phyloP scores from a whole-genome alignment of 345 rosid genomes.

The Euphorbia lathyris region DNA sequence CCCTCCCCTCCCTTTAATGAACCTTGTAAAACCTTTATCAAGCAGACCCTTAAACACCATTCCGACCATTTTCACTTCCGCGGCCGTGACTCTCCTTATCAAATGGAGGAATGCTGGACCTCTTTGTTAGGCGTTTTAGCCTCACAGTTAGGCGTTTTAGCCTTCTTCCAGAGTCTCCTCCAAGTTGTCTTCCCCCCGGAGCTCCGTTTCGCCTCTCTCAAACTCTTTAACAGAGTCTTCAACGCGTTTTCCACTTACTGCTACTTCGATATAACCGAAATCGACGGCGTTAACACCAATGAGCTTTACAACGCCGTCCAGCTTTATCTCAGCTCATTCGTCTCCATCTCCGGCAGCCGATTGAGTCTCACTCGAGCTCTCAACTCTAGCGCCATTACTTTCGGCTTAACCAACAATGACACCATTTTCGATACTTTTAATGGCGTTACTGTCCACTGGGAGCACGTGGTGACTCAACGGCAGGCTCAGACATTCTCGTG shows the following conservation, averaged over 20 bases:
- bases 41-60: background rate
- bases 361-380: no score
- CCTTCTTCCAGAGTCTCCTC: conserved; percentile 73
- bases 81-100: background rate
- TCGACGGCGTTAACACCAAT: no score
- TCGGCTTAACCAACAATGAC: conserved; percentile 81
- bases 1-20: no score
- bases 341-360: no score
- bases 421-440: conserved; percentile 57
- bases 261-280: no score
- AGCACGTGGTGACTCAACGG: conserved; percentile 79
- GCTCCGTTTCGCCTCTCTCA: conserved; percentile 66
- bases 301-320: no score
- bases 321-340: no score
- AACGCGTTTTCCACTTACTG: conserved; percentile 59
- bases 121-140: no score
- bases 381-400: conserved; percentile 84
- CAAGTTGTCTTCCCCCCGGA: conserved; percentile 78
- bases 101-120: conserved; percentile 79
- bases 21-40: no score
- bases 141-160: conserved; percentile 74
- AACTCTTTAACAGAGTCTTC: conserved; percentile 49
- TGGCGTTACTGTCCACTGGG: conserved; percentile 71
- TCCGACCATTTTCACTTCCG: background rate
- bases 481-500: conserved; percentile 80